Base-by-base conservation (phyloP, 1,284 basidiomycete species). In the Moesziomyces antarcticus region DNA sequence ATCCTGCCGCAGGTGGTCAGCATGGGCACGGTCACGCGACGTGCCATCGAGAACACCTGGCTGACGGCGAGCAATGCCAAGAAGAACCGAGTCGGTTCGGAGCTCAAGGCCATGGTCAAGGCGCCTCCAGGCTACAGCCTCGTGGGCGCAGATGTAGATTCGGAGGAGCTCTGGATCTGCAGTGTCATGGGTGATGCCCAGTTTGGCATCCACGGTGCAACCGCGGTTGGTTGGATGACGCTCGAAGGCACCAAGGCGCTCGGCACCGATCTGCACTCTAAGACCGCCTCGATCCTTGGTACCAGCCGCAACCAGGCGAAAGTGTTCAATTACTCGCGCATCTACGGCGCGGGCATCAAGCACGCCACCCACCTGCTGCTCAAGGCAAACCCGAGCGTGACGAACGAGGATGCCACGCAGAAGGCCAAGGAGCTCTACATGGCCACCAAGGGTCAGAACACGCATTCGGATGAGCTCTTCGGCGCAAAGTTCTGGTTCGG, bases 181-280 rank as follows among this genome's bases (percentile, higher is more conserved):
- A 95, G 93, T 80, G 93, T 94, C 65, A 97, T 98, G 93, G 96
- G 96, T 4, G 97, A 99, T 82, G 93, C 95, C 0, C 96, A 99
- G 85, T 97, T 99, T 83, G 97, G 96, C 9, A 85, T 97, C 61
- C 96, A 99, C 78, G 96, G 97, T 18, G 94, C 94, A 3, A 97
- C 95, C 1, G 94, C 96, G 0, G 91, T 99, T 47, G 97, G 96
- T 0, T 99, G 96, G 97, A 99, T 99, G 96, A 99, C 96, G 13
- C 89, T 99, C 25, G 97, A 99, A 85, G 97, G 97, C 1, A 97
- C 95, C n/a, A 99, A 99, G 85, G 88, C 91, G 0, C 91, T 92
- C 0, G 96, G 94, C 6, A 99, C 96, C 3, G 97, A 99, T 85
- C 86, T 99, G 53, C 96, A 99, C 83, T 97, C 94, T 25, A 98